A percentile compares a stretch with the other conserved stretches of the same genome.
Evolutionary conservation across 2,329 filamentous ascomycete genomes (phyloP).

Genomic region (Pseudocercospora eumusae): DNA sequence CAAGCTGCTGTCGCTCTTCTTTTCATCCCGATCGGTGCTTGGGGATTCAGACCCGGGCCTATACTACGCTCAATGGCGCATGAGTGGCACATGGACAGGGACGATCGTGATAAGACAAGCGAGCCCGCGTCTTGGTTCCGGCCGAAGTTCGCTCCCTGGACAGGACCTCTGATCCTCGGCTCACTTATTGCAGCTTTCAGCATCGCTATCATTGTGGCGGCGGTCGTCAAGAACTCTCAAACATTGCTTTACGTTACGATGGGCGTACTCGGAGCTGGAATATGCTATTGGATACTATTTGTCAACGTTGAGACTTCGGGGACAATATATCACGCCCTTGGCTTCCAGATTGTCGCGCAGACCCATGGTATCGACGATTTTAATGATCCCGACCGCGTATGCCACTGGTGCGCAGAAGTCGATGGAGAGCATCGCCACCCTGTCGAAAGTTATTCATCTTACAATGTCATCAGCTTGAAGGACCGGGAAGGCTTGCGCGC

Average conservation of each 20-base stretch:
- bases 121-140: slow-evolving; percentile 13
- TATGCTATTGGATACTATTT: slow-evolving; percentile 12
- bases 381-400: slow-evolving; percentile 5
- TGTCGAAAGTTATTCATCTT: slow-evolving; percentile 13
- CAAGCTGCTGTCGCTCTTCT: slow-evolving; percentile 12
- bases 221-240: slow-evolving; percentile 1
- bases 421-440: slow-evolving; percentile 13
- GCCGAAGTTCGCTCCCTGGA: slow-evolving; percentile 11
- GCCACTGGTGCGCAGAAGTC: slow-evolving; percentile 14
- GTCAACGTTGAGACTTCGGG: slow-evolving; percentile 5
- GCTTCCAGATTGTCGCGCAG: slow-evolving; percentile 12
- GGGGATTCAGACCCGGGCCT: slow-evolving; percentile 7
- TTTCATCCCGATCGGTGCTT: slow-evolving; percentile 11
- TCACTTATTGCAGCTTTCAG: slow-evolving; percentile 4
- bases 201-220: slow-evolving; percentile 11
- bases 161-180: slow-evolving; percentile 8
- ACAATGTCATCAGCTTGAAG: slow-evolving; percentile 12
- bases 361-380: slow-evolving; percentile 14
- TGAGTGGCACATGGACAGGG: slow-evolving; percentile 7
- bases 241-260: slow-evolving; percentile 14
- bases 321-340: slow-evolving; percentile 3
- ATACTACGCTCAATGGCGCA: slow-evolving; percentile 8
- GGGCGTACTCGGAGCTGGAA: slow-evolving; percentile 11
- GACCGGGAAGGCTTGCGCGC: slow-evolving; percentile 4
- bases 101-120: background rate